Base-by-base conservation (phyloP, 805 yeast species). In the Candida maltosa region DNA sequence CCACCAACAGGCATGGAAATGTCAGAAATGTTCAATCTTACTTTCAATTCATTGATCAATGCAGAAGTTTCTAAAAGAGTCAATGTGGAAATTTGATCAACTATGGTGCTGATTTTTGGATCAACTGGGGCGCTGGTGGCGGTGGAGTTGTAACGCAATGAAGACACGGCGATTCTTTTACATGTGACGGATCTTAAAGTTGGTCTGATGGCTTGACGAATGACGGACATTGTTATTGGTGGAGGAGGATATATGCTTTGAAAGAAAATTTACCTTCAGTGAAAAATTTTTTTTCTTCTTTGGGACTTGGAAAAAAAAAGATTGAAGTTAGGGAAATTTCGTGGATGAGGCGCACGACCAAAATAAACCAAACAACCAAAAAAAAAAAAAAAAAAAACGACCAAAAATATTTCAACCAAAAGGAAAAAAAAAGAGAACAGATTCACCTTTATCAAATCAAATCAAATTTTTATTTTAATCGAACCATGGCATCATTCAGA, bases 41-140 rank as follows among this genome's bases (percentile, higher is more conserved):
- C 68, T 67, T 82, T 82, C 59, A 87, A 73, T 55, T 87, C 96
- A 26, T 78, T 59, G 44, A 93, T 85, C 56, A 93, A 76, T 19
- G 82, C 62, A n/a, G 96, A 82, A 16, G 97, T 91, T 70, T 93
- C 98, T 56, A 89, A 72, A 38, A 93, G 75, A n/a, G 95, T 88
- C 59, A 93, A 75, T 49, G 84, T 76, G 35, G 97, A 79, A 58
- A 93, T 93, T 54, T 86, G 85, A 55, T 87, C 93, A 37, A 93
- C 99, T 50, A 93, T 89, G 37, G 78, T 63, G 30, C 82, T 52
- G 62, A 93, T 88, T 65, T 91, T 89, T 47, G 97, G 93, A 62
- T 85, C 93, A 38, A 85, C 91, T 41, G 80, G 71, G 11, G 74
- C 67, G 29, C 52, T 51, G 58, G 70, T 40, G 46, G 57, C 54